These are phyloP conservation scores for Trichoderma arundinaceum DNA, from an alignment of 2,329 filamentous ascomycete genomes.

Conservation along the genomic window DNA sequence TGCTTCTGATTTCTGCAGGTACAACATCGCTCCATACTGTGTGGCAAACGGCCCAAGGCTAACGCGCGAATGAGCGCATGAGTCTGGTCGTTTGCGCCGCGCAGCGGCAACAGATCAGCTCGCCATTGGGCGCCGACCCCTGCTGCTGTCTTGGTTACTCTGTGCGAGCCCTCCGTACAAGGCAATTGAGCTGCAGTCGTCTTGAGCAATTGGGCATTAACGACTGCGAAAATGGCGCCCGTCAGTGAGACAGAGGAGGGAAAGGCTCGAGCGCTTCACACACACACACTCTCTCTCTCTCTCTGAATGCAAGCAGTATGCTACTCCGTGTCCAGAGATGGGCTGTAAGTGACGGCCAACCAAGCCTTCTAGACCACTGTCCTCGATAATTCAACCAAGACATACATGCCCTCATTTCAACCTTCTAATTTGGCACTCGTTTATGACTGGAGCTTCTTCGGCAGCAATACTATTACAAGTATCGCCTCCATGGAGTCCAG, in stretches of 20 bases:
- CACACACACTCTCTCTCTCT: neutral
- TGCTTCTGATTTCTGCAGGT: constrained; percentile 23
- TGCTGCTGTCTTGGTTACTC: constrained; percentile 5
- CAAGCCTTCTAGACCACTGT: neutral
- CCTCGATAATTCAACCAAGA: constrained; percentile 1
- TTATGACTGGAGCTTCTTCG: constrained; percentile 20
- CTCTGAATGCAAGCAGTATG: neutral
- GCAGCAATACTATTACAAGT: neutral
- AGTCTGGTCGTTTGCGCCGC: constrained; percentile 14
- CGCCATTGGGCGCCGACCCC: constrained; percentile 22
- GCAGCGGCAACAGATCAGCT: constrained; percentile 25
- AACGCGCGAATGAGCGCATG: constrained; percentile 14
- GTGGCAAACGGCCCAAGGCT: constrained; percentile 19
- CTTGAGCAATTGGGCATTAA: neutral
- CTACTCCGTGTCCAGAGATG: neutral
- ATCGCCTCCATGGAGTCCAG: constrained; percentile 1
- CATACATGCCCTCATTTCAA: constrained; percentile 10
- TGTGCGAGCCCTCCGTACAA: constrained; percentile 19
- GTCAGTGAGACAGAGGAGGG: neutral
- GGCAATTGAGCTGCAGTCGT: neutral
- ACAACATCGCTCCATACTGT: constrained; percentile 30
- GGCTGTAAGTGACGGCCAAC: neutral
- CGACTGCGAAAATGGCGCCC: neutral
- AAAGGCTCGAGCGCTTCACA: neutral
- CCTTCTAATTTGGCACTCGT: constrained; percentile 9